phyloP scores from a whole-genome alignment of 352 stramenopile species.

The Phytophthora kernoviae region DNA sequence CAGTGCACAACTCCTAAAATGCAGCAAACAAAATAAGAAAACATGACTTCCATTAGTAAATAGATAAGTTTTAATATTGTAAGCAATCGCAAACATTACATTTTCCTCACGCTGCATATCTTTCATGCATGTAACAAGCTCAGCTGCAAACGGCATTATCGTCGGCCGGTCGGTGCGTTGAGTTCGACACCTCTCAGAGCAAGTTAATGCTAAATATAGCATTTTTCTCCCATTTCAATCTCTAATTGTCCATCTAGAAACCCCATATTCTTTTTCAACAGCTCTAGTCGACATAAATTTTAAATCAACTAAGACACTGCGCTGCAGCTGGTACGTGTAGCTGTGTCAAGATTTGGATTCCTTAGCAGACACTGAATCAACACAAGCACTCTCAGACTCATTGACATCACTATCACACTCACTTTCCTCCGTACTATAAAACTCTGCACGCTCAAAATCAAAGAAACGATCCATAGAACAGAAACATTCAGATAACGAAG shows the following conservation, averaged over 20 bases:
- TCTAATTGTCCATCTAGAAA: not conserved
- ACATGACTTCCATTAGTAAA: not conserved
- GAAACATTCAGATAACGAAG: too few species aligned
- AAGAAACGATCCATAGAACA: too few species aligned
- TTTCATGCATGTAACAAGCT: slow-evolving; percentile 3
- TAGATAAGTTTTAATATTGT: not conserved
- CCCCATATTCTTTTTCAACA: not conserved
- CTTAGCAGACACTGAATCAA: too few species aligned
- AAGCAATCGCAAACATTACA: not conserved
- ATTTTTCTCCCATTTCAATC: not conserved
- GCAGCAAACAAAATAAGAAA: not conserved
- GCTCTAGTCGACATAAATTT: not conserved
- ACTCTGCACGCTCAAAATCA: too few species aligned
- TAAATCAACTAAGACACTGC: not conserved
- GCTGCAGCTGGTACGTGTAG: not conserved
- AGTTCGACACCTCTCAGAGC: not conserved
- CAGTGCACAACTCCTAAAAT: not conserved
- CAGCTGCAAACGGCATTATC: not conserved
- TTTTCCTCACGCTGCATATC: slow-evolving; percentile 2
- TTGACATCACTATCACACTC: too few species aligned
- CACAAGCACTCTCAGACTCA: too few species aligned
- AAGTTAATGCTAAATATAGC: not conserved
- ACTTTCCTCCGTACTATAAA: too few species aligned
- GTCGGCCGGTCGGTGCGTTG: not conserved
- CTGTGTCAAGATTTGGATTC: not conserved